Percentiles rank a stretch among this genome's conserved stretches.
Conservation (phyloP, 768 basidiomycete genomes). For the Candolleomyces efflorescens region DNA sequence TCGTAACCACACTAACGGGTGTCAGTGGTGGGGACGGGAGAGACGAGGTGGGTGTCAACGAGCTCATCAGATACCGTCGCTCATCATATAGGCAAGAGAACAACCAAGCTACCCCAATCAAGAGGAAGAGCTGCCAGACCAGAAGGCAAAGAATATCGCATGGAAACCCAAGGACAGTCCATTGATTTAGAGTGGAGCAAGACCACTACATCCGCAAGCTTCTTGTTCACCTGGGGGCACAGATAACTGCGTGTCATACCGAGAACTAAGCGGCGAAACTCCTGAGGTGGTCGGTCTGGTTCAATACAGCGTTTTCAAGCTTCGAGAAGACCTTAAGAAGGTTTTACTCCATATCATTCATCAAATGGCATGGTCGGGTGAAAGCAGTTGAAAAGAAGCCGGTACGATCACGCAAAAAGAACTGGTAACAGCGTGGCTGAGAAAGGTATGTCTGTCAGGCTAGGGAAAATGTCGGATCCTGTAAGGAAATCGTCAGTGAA, state of each 20-base stretch:
- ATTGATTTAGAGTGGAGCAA: not conserved
- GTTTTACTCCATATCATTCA: not conserved
- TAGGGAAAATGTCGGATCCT: not conserved
- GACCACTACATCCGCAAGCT: not conserved
- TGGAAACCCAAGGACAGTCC: not conserved
- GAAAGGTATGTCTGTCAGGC: not conserved
- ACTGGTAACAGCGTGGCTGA: not conserved
- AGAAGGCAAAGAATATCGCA: not conserved
- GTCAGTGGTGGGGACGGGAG: not conserved
- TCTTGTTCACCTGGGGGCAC: not conserved
- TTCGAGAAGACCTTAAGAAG: not conserved
- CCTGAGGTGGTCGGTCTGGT: not conserved
- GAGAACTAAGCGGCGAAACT: conserved; percentile 3
- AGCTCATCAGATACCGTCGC: not conserved
- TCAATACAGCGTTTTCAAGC: not conserved
- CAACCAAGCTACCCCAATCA: not conserved
- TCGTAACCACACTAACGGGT: not conserved
- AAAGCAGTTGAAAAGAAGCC: not conserved
- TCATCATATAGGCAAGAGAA: not conserved
- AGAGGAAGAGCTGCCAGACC: not conserved
- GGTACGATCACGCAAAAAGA: not conserved
- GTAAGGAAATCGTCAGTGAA: not conserved
- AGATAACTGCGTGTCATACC: conserved; percentile 1
- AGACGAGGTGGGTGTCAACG: not conserved
- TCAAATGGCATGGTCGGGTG: not conserved